Conservation (phyloP, 257 asterid species). For the Penstemon davidsonii region DNA sequence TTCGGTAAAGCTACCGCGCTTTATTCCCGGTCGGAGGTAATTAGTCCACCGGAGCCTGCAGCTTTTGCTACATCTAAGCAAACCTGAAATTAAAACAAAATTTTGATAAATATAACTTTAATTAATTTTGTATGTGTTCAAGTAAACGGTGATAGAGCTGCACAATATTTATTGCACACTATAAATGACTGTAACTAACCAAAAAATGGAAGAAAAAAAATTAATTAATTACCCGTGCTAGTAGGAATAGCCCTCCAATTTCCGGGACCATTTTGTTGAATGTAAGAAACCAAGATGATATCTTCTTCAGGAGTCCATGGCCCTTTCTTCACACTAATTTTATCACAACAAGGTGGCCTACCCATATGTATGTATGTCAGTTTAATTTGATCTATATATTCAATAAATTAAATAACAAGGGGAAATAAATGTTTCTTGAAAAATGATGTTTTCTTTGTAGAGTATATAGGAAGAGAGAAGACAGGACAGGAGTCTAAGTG, state of each 20-base stretch:
- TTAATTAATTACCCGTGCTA: conserved; percentile 51
- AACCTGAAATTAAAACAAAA: conserved; percentile 40
- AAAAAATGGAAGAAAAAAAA: not conserved
- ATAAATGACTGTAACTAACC: conserved; percentile 48
- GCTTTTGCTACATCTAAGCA: conserved; percentile 91
- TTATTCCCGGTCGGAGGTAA: conserved; percentile 91
- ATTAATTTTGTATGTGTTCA: conserved; percentile 21
- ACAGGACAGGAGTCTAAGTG: conserved; percentile 45
- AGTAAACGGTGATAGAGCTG: conserved; percentile 27
- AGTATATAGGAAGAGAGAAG: conserved; percentile 17
- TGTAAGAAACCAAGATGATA: conserved; percentile 73
- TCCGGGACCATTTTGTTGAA: conserved; percentile 84
- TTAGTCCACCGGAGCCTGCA: conserved; percentile 96
- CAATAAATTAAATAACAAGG: conserved; percentile 1
- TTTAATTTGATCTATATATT: not conserved
- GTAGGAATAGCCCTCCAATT: conserved; percentile 83
- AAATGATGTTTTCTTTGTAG: not conserved
- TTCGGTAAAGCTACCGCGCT: conserved; percentile 70
- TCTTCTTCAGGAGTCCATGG: conserved; percentile 98
- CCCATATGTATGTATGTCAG: conserved; percentile 51
- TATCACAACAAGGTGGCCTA: conserved; percentile 86
- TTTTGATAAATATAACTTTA: not conserved
- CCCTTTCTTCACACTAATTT: conserved; percentile 76
- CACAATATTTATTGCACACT: conserved; percentile 39
- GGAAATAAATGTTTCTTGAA: not conserved